phyloP scores from a whole-genome alignment of 2,329 filamentous ascomycete species.

The Fonsecaea nubica region DNA sequence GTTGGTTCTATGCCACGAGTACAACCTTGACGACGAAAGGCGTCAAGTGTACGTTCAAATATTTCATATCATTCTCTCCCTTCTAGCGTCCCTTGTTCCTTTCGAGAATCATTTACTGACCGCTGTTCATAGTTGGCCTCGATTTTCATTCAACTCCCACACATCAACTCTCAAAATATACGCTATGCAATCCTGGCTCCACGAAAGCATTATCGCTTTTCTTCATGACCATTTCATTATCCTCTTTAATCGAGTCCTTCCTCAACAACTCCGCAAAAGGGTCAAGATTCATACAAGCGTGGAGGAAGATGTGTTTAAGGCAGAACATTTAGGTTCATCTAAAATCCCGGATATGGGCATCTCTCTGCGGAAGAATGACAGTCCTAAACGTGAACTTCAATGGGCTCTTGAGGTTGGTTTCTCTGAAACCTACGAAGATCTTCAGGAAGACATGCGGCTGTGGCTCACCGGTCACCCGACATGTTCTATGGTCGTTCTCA shows the following conservation, averaged over 20 bases:
- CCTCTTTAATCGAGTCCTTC: not conserved
- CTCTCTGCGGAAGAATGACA: not conserved
- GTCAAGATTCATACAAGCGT: not conserved
- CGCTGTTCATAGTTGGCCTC: too few species aligned
- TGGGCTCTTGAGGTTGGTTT: slow-evolving; percentile 17
- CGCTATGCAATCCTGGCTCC: not conserved
- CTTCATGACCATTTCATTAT: not conserved
- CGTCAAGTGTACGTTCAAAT: not conserved
- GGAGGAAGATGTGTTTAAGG: not conserved
- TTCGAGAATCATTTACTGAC: too few species aligned
- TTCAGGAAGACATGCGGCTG: slow-evolving; percentile 9
- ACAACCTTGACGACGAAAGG: slow-evolving; percentile 2
- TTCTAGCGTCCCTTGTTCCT: too few species aligned
- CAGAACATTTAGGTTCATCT: not conserved
- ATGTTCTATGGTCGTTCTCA: slow-evolving; percentile 1
- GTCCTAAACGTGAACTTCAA: not conserved
- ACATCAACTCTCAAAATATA: slow-evolving; percentile 2
- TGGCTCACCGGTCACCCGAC: slow-evolving; percentile 1
- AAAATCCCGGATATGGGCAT: slow-evolving; percentile 10
- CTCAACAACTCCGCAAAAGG: not conserved
- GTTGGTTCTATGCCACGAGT: slow-evolving; percentile 5
- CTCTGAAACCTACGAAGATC: slow-evolving; percentile 10
- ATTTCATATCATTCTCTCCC: not conserved
- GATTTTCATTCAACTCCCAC: too few species aligned
- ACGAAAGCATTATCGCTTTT: not conserved